Conservation (phyloP, 192 early-diverging fungal species). For the Coemansia aciculifera region DNA sequence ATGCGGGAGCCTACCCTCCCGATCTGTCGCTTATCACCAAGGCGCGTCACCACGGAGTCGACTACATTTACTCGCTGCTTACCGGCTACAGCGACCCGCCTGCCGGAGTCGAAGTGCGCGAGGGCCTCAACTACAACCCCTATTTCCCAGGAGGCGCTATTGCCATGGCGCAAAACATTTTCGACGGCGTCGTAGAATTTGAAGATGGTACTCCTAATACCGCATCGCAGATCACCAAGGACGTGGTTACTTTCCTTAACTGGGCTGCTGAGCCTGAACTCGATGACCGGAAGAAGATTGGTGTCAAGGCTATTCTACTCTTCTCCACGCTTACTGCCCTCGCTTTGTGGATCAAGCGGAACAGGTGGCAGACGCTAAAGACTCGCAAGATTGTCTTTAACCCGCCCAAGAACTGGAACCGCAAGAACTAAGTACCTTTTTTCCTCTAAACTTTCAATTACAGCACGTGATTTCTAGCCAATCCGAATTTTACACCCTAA, state of each 20-base stretch:
- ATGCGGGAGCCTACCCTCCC: slow-evolving; percentile 92
- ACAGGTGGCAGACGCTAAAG: slow-evolving; percentile 93
- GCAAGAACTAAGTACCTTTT: slow-evolving; percentile 4
- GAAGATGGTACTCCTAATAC: slow-evolving; percentile 97
- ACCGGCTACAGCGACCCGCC: slow-evolving; percentile 95
- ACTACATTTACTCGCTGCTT: slow-evolving; percentile 94
- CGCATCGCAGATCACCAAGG: slow-evolving; percentile 95
- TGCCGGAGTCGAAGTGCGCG: slow-evolving; percentile 88
- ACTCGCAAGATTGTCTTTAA: slow-evolving; percentile 87
- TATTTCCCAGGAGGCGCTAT: slow-evolving; percentile 99
- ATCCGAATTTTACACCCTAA: no score
- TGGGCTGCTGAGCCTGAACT: slow-evolving; percentile 98
- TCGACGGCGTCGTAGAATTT: slow-evolving; percentile 92
- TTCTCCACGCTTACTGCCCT: slow-evolving; percentile 70
- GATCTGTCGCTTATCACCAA: slow-evolving; percentile 93
- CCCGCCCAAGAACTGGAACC: slow-evolving; percentile 53
- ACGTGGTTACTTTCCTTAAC: slow-evolving; percentile 88
- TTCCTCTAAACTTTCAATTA: neutral
- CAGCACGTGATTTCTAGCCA: neutral
- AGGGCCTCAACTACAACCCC: slow-evolving; percentile 97
- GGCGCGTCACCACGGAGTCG: slow-evolving; percentile 91
- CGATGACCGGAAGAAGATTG: slow-evolving; percentile 96
- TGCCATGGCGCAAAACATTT: slow-evolving; percentile 91
- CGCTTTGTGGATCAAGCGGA: slow-evolving; percentile 87
- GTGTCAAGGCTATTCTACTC: slow-evolving; percentile 82